phyloP scores from a whole-genome alignment of 2,329 filamentous ascomycete species.

The Tolypocladium ovalisporum region DNA sequence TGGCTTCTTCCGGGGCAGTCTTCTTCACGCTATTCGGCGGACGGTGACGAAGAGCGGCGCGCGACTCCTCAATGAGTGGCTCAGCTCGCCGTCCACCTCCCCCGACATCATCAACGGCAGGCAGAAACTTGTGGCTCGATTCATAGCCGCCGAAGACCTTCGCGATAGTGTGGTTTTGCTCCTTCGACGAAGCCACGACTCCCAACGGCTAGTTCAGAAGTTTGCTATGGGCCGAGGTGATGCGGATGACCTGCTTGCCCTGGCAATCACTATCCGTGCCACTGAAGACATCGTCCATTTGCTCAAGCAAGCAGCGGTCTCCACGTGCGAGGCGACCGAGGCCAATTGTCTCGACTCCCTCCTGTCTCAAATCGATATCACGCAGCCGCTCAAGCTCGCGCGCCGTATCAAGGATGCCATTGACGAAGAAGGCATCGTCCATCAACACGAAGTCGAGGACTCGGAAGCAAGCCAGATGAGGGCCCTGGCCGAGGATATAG shows the following conservation, averaged over 20 bases:
- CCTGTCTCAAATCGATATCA: slow-evolving; percentile 50
- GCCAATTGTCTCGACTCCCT: slow-evolving; percentile 32
- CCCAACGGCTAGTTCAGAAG: slow-evolving; percentile 82
- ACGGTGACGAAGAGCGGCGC: slow-evolving; percentile 90
- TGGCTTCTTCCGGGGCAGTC: slow-evolving; percentile 65
- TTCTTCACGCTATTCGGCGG: slow-evolving; percentile 78
- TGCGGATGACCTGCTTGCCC: slow-evolving; percentile 74
- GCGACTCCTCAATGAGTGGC: slow-evolving; percentile 69
- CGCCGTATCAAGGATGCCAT: slow-evolving; percentile 65
- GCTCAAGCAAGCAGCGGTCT: slow-evolving; percentile 18
- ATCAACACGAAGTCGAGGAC: slow-evolving; percentile 69
- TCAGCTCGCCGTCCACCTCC: slow-evolving; percentile 88
- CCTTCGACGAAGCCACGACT: slow-evolving; percentile 69
- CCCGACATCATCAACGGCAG: slow-evolving; percentile 66
- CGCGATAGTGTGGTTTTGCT: slow-evolving; percentile 59
- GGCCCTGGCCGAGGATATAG: slow-evolving; percentile 61
- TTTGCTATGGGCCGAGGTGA: slow-evolving; percentile 90
- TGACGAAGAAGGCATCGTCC: slow-evolving; percentile 81
- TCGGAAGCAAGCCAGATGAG: slow-evolving; percentile 60
- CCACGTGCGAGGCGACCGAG: slow-evolving; percentile 5
- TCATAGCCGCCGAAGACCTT: slow-evolving; percentile 56
- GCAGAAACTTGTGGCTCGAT: slow-evolving; percentile 69
- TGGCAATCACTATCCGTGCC: slow-evolving; percentile 70
- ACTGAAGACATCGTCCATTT: slow-evolving; percentile 54
- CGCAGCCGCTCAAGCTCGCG: slow-evolving; percentile 58